Conservation (phyloP, 495 filamentous ascomycete genomes). For the Penicillium taxi region DNA sequence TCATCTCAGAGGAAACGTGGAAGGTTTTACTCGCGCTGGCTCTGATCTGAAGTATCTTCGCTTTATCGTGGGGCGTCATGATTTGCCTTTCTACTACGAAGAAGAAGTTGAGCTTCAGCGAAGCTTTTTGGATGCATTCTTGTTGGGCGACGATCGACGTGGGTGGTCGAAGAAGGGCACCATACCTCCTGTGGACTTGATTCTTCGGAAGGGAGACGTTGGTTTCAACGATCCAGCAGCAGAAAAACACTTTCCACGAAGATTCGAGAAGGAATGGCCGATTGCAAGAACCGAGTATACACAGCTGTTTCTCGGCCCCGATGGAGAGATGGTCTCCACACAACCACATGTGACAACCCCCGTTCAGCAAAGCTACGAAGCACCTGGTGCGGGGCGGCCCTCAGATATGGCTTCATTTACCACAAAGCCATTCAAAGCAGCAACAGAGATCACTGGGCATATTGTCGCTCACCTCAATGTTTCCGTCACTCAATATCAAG, state of each 20-base stretch:
- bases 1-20: conserved; percentile 56
- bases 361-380: too few species aligned
- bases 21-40: conserved; percentile 48
- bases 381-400: too few species aligned
- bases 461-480: conserved; percentile 54
- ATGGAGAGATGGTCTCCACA: neutral
- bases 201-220: conserved; percentile 53
- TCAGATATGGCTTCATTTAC: conserved; percentile 43
- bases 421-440: conserved; percentile 44
- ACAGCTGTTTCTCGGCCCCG: conserved; percentile 44
- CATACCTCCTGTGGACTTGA: conserved; percentile 47
- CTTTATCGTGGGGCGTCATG: conserved; percentile 59
- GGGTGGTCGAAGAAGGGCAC: conserved; percentile 52
- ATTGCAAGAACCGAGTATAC: conserved; percentile 54
- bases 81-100: conserved; percentile 62
- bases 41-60: conserved; percentile 58
- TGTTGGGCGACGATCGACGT: conserved; percentile 51
- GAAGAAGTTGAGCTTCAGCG: conserved; percentile 57
- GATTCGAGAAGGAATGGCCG: conserved; percentile 56
- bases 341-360: too few species aligned
- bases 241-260: conserved; percentile 42
- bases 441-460: conserved; percentile 61
- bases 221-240: conserved; percentile 53
- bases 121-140: conserved; percentile 59
- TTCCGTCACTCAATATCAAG: conserved; percentile 39